Evolutionary conservation across 2,329 filamentous ascomycete genomes (phyloP).

Genomic region (Chaetomiaceae sp.): DNA sequence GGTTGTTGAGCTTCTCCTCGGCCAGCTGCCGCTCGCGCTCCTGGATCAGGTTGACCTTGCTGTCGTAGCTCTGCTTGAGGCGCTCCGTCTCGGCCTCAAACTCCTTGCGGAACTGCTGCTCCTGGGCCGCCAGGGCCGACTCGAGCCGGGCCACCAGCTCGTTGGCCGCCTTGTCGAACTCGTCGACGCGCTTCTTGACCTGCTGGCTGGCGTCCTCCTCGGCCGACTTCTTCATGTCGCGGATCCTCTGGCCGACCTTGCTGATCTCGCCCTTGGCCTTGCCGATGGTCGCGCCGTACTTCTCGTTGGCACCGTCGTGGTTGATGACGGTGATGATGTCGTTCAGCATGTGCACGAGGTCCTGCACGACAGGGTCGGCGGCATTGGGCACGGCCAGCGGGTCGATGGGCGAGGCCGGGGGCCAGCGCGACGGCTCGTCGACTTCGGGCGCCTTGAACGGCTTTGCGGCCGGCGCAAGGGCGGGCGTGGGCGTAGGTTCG

Average conservation of each 20-base stretch:
- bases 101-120: conserved; percentile 78
- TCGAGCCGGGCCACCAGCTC: conserved; percentile 89
- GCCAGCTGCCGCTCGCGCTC: conserved; percentile 74
- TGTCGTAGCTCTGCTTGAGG: conserved; percentile 71
- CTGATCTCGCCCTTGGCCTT: conserved; percentile 82
- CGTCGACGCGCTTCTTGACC: conserved; percentile 64
- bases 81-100: conserved; percentile 82
- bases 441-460: conserved; percentile 55
- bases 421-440: conserved; percentile 60
- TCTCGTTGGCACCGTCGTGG: conserved; percentile 71
- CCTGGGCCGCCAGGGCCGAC: conserved; percentile 72
- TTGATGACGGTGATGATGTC: conserved; percentile 93
- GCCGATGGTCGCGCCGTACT: conserved; percentile 71
- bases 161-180: conserved; percentile 82
- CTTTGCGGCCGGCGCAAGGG: conserved; percentile 23
- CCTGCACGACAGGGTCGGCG: conserved; percentile 82
- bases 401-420: conserved; percentile 67
- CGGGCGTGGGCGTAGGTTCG: conserved; percentile 5
- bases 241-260: conserved; percentile 75
- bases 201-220: conserved; percentile 69
- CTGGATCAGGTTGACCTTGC: conserved; percentile 72
- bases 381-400: conserved; percentile 70
- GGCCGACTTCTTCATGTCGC: conserved; percentile 63
- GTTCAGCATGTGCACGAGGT: conserved; percentile 92
- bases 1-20: conserved; percentile 77